phyloP scores from a whole-genome alignment of 371 early-diverging fungal species.

The Lichtheimia corymbifera region DNA sequence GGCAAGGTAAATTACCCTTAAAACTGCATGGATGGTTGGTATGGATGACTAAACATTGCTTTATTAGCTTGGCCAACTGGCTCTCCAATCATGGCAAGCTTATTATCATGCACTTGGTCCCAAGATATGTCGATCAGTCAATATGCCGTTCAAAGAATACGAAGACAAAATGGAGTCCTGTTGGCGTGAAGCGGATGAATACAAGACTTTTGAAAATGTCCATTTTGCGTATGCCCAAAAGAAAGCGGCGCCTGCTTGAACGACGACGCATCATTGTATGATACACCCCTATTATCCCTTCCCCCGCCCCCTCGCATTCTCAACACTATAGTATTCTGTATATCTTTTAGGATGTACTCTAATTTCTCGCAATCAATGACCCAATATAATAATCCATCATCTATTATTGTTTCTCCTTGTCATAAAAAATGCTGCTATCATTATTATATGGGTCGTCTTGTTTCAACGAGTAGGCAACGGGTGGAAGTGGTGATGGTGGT shows the following conservation, averaged over 20 bases:
- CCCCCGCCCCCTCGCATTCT: too few species aligned
- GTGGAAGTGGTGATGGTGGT: too few species aligned
- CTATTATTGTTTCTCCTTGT: too few species aligned
- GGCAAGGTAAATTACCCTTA: slow-evolving; percentile 43
- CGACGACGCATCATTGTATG: neutral
- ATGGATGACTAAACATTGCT: neutral
- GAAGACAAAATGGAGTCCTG: slow-evolving; percentile 28
- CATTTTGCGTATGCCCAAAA: slow-evolving; percentile 56
- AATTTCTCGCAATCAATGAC: too few species aligned
- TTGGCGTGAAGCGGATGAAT: slow-evolving; percentile 46
- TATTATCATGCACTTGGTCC: slow-evolving; percentile 42
- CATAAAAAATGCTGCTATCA: too few species aligned
- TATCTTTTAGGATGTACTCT: too few species aligned
- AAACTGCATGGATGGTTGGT: neutral
- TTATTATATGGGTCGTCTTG: too few species aligned
- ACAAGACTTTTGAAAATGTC: slow-evolving; percentile 54
- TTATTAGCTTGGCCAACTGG: slow-evolving; percentile 42
- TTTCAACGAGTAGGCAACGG: too few species aligned
- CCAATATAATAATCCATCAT: too few species aligned
- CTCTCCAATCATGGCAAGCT: slow-evolving; percentile 50
- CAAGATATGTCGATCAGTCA: slow-evolving; percentile 27
- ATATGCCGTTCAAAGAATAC: slow-evolving; percentile 30
- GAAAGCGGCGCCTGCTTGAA: slow-evolving; percentile 2
- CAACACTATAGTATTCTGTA: too few species aligned
- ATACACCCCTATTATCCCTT: neutral